phyloP scores from a whole-genome alignment of 257 asterid genomes.

The Misopates orontium region DNA sequence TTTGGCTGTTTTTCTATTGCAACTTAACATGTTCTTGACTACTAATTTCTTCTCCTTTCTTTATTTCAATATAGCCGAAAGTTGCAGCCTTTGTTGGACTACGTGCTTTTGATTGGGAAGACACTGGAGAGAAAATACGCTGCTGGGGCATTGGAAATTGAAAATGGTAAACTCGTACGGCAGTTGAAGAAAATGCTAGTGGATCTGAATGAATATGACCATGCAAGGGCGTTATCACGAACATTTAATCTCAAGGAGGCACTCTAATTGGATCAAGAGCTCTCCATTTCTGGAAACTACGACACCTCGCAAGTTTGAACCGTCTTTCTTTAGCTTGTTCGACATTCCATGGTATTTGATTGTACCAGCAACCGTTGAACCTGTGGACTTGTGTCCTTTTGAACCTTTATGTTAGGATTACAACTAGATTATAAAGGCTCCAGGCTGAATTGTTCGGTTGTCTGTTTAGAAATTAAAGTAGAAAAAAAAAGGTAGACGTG shows the following conservation, averaged over 20 bases:
- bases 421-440: too few species aligned
- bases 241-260: conserved; percentile 94
- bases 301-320: conserved; percentile 9
- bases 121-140: conserved; percentile 53
- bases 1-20: conserved; percentile 5
- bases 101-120: conserved; percentile 61
- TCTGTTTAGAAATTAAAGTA: too few species aligned
- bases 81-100: conserved; percentile 78
- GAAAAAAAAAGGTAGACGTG: too few species aligned
- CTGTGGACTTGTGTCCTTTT: too few species aligned
- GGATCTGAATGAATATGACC: conserved; percentile 81
- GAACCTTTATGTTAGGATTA: too few species aligned
- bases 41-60: neutral
- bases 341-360: neutral
- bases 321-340: conserved; percentile 21
- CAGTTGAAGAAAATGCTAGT: conserved; percentile 89
- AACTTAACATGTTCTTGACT: neutral
- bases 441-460: too few species aligned
- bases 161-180: conserved; percentile 63
- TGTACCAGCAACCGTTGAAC: too few species aligned
- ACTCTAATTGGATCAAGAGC: conserved; percentile 33
- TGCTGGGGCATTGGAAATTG: conserved; percentile 44
- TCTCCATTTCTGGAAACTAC: neutral
- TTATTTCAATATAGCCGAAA: conserved; percentile 45
- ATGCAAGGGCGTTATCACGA: conserved; percentile 66